Conservation (phyloP, 2,329 filamentous ascomycete species). For the Chaetoscypha palmicola region DNA sequence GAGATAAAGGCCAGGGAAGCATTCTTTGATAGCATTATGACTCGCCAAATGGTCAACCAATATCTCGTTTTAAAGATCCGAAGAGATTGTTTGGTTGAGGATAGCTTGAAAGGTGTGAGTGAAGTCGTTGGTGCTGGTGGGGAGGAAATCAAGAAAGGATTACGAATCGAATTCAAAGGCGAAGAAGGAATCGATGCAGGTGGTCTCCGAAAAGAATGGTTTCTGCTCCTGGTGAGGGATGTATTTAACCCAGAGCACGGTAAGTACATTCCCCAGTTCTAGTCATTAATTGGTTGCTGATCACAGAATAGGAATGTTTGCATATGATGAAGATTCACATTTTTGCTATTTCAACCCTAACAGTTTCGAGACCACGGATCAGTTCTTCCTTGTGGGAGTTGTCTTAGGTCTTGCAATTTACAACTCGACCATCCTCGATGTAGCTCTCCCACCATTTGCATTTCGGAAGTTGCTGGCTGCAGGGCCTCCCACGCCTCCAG, state of each 20-base stretch:
- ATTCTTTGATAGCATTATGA: slow-evolving; percentile 84
- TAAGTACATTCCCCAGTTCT: slow-evolving; percentile 35
- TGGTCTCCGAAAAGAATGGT: slow-evolving; percentile 90
- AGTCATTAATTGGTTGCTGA: slow-evolving; percentile 7
- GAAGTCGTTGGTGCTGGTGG: slow-evolving; percentile 73
- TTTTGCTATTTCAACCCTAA: slow-evolving; percentile 92
- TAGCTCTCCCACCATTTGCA: slow-evolving; percentile 80
- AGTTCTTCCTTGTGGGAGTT: slow-evolving; percentile 85
- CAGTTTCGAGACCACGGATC: slow-evolving; percentile 84
- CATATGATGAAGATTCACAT: slow-evolving; percentile 83
- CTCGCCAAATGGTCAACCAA: slow-evolving; percentile 64
- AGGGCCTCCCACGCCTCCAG: slow-evolving; percentile 54
- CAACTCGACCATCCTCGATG: slow-evolving; percentile 87
- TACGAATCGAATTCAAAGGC: slow-evolving; percentile 77
- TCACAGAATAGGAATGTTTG: slow-evolving; percentile 63
- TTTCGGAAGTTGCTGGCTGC: slow-evolving; percentile 81
- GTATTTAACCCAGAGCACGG: slow-evolving; percentile 87
- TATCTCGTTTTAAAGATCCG: slow-evolving; percentile 72
- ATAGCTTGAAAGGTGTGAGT: slow-evolving; percentile 77
- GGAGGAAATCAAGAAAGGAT: slow-evolving; percentile 83
- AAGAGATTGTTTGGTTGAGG: slow-evolving; percentile 79
- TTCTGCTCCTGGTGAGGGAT: slow-evolving; percentile 77
- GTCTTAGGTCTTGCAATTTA: slow-evolving; percentile 86
- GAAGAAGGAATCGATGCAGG: slow-evolving; percentile 91
- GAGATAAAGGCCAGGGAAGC: slow-evolving; percentile 79